phyloP scores from a whole-genome alignment of 768 basidiomycete species.

The Gloeopeniophorella convolvens region DNA sequence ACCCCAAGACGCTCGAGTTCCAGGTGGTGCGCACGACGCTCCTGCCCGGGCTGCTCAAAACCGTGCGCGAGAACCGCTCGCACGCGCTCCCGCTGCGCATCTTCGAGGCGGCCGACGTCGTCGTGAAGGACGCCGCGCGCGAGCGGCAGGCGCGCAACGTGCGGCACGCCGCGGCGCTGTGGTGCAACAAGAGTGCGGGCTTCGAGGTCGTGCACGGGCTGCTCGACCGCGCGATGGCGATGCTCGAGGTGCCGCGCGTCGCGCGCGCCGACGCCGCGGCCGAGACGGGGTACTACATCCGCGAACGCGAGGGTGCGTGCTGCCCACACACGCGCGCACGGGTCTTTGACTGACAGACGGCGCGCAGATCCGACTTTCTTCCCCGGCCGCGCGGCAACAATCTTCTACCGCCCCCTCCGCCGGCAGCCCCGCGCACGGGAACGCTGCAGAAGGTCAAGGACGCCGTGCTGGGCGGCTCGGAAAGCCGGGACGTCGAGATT shows the following conservation, averaged over 20 bases:
- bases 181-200: slow-evolving; percentile 95
- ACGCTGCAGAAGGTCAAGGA: slow-evolving; percentile 38
- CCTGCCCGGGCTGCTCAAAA: slow-evolving; percentile 93
- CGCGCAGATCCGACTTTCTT: slow-evolving; percentile 84
- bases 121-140: slow-evolving; percentile 70
- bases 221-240: slow-evolving; percentile 92
- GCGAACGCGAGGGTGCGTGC: slow-evolving; percentile 65
- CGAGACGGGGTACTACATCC: slow-evolving; percentile 83
- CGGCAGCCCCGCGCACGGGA: slow-evolving; percentile 25
- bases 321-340: background rate
- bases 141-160: slow-evolving; percentile 88
- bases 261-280: slow-evolving; percentile 47
- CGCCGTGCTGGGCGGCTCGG: slow-evolving; percentile 32
- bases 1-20: slow-evolving; percentile 97
- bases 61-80: slow-evolving; percentile 91
- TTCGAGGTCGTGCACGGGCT: slow-evolving; percentile 96
- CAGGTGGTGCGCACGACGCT: slow-evolving; percentile 97
- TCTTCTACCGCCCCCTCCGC: slow-evolving; percentile 69
- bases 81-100: slow-evolving; percentile 88
- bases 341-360: background rate
- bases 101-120: slow-evolving; percentile 92
- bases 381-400: slow-evolving; percentile 88
- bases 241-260: slow-evolving; percentile 86
- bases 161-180: slow-evolving; percentile 82
- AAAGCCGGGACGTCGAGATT: slow-evolving; percentile 70